A percentile compares a stretch with the other conserved stretches of the same genome.
These are phyloP conservation scores for Zygoascus meyerae DNA, from an alignment of 1,139 yeast species.

Conservation along the genomic window DNA sequence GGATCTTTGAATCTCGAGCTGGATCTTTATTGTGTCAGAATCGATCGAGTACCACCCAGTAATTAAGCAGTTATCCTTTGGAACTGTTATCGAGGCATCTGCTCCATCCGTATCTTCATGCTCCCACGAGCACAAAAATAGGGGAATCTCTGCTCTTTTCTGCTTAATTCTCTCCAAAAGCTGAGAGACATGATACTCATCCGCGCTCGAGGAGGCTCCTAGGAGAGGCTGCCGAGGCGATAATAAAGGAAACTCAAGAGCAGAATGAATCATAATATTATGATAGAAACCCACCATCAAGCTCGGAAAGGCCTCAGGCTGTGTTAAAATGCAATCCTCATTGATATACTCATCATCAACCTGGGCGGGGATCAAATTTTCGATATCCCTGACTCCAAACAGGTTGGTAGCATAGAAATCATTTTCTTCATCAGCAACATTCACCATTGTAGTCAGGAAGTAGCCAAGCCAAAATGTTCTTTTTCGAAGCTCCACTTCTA, in stretches of 20 bases:
- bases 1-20: conserved; percentile 13
- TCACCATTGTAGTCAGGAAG: conserved; percentile 10
- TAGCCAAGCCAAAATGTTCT: conserved; percentile 9
- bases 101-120: neutral
- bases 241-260: conserved; percentile 9
- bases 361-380: conserved; percentile 5
- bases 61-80: too few relatives aligned
- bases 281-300: conserved; percentile 12
- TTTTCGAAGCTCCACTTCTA: conserved; percentile 12
- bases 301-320: conserved; percentile 8
- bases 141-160: conserved; percentile 6
- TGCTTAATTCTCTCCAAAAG: conserved; percentile 8
- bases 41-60: conserved; percentile 7
- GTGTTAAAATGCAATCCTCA: conserved; percentile 1
- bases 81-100: too few relatives aligned
- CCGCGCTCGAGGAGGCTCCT: conserved; percentile 1
- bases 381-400: conserved; percentile 4
- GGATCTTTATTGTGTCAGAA: conserved; percentile 6
- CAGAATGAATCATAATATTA: conserved; percentile 10
- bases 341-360: conserved; percentile 14
- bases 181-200: conserved; percentile 1
- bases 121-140: conserved; percentile 7
- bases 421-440: neutral
- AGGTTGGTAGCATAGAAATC: conserved; percentile 7
- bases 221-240: neutral